Base-by-base conservation (phyloP, 257 asterid species). In the Solanum pinnatisectum region DNA sequence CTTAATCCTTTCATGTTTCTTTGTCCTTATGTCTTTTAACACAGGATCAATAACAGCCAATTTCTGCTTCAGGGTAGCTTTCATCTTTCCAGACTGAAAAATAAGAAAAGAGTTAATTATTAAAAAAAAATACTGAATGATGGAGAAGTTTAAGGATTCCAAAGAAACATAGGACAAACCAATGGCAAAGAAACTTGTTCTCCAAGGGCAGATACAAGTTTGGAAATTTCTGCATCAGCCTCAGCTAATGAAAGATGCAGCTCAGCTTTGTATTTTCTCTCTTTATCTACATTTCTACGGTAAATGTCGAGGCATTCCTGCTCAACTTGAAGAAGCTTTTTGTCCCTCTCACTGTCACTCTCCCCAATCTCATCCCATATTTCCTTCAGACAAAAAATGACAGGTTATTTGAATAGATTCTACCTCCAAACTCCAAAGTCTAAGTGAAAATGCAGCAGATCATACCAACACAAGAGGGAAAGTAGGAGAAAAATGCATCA, bases 311-410 rank as follows among this genome's bases (percentile, higher is more conserved):
- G 96, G 89, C 98, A 95, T 89, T 95, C 97, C 89, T 93, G 97
- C 93, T 95, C 98, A 94, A 95, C 91, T 90, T 93, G 95, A 87
- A 93, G 94, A 89, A 95, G 96, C 92, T 92, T 92, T 90, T 88
- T 93, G 90, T 95, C 98, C 87, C 95, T 93, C 90, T 95, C 98
- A 13, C 72, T 81, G 30, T 93, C 98, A 72, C 91, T 90, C 88
- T 94, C 96, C 88, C 98, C 98, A 84, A 93, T 92, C 88, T 94
- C 98, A 89, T 94, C 95, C 98, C 98, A 95, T 90, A 93, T 91
- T 88, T 89, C 93, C 98, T 95, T 83, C 85, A 86, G 18, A 76
- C 33, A 37, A 40, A 37, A 35, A 13, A 44, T n/a, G 49, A 77
- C 32, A 86, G 23, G 2, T 83, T 82, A 46, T 71, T 65, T 73